Conservation (phyloP, 495 filamentous ascomycete species). For the Acidomyces sp. region DNA sequence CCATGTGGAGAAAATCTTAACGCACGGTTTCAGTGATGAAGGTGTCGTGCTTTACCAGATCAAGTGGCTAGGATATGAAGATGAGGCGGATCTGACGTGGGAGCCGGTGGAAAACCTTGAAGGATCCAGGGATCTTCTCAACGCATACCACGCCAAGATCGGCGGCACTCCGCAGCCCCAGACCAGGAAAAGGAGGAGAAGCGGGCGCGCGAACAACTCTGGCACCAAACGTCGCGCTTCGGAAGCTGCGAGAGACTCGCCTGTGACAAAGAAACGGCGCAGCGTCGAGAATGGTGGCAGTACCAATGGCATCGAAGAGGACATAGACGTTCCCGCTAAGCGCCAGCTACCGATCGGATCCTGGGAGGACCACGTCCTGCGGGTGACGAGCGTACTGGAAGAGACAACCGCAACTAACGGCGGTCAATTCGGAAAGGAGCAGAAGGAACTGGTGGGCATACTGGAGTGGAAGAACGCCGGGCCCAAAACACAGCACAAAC, state of each 20-base stretch:
- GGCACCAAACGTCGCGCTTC: slow-evolving; percentile 24
- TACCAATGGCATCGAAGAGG: slow-evolving; percentile 4
- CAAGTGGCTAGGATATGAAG: slow-evolving; percentile 53
- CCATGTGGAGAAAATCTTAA: slow-evolving; percentile 45
- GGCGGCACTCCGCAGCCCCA: slow-evolving; percentile 33
- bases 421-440: slow-evolving; percentile 13
- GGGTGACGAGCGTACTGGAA: slow-evolving; percentile 42
- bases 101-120: slow-evolving; percentile 48
- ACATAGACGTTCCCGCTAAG: slow-evolving; percentile 1
- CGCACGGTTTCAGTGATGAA: slow-evolving; percentile 35
- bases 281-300: slow-evolving; percentile 6
- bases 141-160: slow-evolving; percentile 42
- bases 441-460: slow-evolving; percentile 32
- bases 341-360: slow-evolving; percentile 37
- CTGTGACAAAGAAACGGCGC: slow-evolving; percentile 13
- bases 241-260: slow-evolving; percentile 9
- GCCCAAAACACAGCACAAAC: slow-evolving; percentile 27
- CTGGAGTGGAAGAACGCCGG: slow-evolving; percentile 42
- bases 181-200: slow-evolving; percentile 9
- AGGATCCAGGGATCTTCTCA: slow-evolving; percentile 40
- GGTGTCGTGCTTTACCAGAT: slow-evolving; percentile 37
- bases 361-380: slow-evolving; percentile 45
- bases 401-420: slow-evolving; percentile 26
- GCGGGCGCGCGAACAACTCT: slow-evolving; percentile 24
- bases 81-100: slow-evolving; percentile 42